phyloP scores from a whole-genome alignment of 306 rosid genomes.

The Amphicarpaea edgeworthii region DNA sequence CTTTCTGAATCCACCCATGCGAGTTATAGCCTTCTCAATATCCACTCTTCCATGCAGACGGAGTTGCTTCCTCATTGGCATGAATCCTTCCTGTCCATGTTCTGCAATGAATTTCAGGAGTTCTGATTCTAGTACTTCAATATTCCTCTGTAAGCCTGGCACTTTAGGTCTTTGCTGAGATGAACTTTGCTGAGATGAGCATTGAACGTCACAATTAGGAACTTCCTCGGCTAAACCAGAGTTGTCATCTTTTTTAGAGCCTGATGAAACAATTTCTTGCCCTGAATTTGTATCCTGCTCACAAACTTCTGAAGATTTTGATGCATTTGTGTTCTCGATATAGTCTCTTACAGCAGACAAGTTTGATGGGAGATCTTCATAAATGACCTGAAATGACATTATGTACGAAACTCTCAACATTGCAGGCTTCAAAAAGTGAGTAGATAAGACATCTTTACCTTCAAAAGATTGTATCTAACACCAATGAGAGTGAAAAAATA shows the following conservation, averaged over 20 bases:
- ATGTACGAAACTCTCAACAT: background rate
- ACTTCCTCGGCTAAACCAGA: conserved; percentile 39
- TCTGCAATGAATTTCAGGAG: conserved; percentile 76
- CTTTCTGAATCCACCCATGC: conserved; percentile 88
- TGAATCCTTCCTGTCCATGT: conserved; percentile 87
- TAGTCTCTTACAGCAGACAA: conserved; percentile 81
- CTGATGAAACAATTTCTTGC: conserved; percentile 48
- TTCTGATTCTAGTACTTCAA: conserved; percentile 76
- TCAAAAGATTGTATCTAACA: too few relatives aligned
- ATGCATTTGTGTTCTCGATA: conserved; percentile 58
- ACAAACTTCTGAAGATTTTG: conserved; percentile 43
- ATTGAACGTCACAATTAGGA: conserved; percentile 43
- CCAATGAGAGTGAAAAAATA: too few relatives aligned
- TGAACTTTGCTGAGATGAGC: conserved; percentile 60
- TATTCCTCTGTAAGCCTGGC: conserved; percentile 85
- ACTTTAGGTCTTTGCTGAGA: conserved; percentile 70
- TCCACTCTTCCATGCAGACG: conserved; percentile 81
- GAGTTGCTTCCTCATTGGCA: conserved; percentile 95
- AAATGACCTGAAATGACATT: conserved; percentile 68
- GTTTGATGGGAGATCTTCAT: conserved; percentile 93
- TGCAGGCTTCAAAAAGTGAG: too few relatives aligned
- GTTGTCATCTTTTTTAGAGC: conserved; percentile 37
- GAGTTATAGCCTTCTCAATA: conserved; percentile 88
- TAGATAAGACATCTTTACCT: too few relatives aligned
- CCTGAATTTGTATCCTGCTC: conserved; percentile 44